These are phyloP conservation scores for Naegleria fowleri DNA, from an alignment of 208 protist species.

Conservation along the genomic window DNA sequence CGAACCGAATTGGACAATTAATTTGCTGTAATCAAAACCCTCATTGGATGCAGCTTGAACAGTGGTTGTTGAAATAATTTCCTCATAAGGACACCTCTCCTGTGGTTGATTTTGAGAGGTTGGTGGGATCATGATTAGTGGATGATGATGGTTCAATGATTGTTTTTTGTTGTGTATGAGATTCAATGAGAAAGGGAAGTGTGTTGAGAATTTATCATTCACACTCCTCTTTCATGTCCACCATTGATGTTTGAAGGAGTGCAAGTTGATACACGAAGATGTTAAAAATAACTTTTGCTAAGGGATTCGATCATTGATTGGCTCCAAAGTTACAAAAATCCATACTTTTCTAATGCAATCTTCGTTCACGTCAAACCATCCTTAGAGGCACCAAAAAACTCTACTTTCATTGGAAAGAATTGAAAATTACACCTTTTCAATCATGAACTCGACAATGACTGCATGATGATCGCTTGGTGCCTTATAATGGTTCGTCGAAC, in stretches of 20 bases:
- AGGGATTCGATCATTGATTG: too few relatives aligned
- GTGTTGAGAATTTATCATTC: too few relatives aligned
- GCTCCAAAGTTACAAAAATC: too few relatives aligned
- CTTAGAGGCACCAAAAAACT: too few relatives aligned
- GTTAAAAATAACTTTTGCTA: too few relatives aligned
- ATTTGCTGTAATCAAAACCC: slow-evolving; percentile 81
- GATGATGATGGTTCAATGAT: background rate
- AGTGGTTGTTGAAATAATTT: slow-evolving; percentile 71
- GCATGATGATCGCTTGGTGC: background rate
- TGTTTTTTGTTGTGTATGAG: background rate
- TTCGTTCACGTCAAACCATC: too few relatives aligned
- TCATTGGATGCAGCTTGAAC: slow-evolving; percentile 59
- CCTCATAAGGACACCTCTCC: background rate
- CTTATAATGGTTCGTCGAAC: background rate
- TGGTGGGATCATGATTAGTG: too few relatives aligned
- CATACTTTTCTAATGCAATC: too few relatives aligned
- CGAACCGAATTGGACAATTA: slow-evolving; percentile 81
- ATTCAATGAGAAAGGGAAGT: too few relatives aligned
- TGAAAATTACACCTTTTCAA: background rate
- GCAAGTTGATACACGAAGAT: background rate
- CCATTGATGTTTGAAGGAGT: background rate
- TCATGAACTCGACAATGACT: background rate
- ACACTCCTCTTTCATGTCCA: background rate
- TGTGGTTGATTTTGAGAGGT: too few relatives aligned
- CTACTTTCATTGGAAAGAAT: too few relatives aligned